These are phyloP conservation scores for Phytopythium kandeliae DNA, from an alignment of 352 stramenopile genomes.

Conservation along the genomic window DNA sequence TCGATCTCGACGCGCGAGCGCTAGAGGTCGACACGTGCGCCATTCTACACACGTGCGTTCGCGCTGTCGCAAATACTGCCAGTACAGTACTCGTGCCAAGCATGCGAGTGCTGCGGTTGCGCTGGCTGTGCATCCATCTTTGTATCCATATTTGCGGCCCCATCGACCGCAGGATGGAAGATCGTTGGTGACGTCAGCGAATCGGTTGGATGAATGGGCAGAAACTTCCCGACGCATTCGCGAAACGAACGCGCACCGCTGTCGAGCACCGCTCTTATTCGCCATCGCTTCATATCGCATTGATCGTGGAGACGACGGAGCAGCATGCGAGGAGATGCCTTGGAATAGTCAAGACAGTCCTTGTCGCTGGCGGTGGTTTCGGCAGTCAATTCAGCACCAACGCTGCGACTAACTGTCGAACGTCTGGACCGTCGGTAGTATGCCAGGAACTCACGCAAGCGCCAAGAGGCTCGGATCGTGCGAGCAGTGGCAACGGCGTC, in stretches of 20 bases:
- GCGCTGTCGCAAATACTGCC: no score
- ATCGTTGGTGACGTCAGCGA: neutral
- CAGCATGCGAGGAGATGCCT: no score
- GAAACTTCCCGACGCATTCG: neutral
- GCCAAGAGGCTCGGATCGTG: no score
- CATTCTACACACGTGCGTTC: neutral
- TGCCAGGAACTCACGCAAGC: no score
- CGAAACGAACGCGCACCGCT: neutral
- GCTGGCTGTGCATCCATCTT: neutral
- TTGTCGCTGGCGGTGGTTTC: no score
- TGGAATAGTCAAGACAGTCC: no score
- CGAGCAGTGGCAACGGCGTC: no score
- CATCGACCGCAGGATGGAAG: constrained; percentile 6
- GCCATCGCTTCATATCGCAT: no score
- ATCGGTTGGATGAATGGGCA: neutral
- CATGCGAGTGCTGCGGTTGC: neutral
- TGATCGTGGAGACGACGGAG: neutral
- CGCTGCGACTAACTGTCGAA: no score
- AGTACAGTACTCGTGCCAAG: neutral
- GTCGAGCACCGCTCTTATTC: no score
- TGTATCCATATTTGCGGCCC: neutral
- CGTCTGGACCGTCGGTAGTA: no score
- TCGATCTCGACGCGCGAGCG: neutral
- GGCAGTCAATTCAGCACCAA: no score
- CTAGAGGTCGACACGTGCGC: neutral